A percentile compares a stretch with the other conserved stretches of the same genome.
phyloP scores from a whole-genome alignment of 2,329 filamentous ascomycete species.

The Chrysoporthe puriensis region DNA sequence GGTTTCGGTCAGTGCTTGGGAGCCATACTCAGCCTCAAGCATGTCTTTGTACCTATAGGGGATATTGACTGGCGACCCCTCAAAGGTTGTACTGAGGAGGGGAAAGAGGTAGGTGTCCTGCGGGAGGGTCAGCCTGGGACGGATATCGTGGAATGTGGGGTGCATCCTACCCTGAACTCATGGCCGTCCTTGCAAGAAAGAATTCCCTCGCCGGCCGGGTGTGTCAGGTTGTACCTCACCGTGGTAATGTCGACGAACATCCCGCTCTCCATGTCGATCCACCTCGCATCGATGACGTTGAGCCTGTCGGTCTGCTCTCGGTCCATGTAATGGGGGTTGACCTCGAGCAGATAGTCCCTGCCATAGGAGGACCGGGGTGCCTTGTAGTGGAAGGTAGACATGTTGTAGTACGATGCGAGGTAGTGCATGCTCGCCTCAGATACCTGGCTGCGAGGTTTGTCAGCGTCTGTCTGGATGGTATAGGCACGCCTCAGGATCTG shows the following conservation, averaged over 20 bases:
- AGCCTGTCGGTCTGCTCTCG: slow-evolving; percentile 43
- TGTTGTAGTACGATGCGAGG: slow-evolving; percentile 70
- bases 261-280: slow-evolving; percentile 52
- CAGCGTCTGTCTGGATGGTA: neutral
- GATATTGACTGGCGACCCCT: slow-evolving; percentile 68
- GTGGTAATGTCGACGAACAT: slow-evolving; percentile 57
- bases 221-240: slow-evolving; percentile 51
- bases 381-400: slow-evolving; percentile 50
- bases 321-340: slow-evolving; percentile 48
- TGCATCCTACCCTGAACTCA: slow-evolving; percentile 47
- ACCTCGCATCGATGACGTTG: slow-evolving; percentile 53
- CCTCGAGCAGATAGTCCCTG: slow-evolving; percentile 52
- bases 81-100: slow-evolving; percentile 69
- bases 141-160: neutral
- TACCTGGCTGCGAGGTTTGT: slow-evolving; percentile 53
- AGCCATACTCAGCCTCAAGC: slow-evolving; percentile 60
- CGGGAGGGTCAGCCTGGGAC: slow-evolving; percentile 16
- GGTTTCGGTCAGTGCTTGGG: slow-evolving; percentile 53
- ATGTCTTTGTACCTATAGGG: slow-evolving; percentile 65
- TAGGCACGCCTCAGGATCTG: neutral
- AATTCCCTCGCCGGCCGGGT: slow-evolving; percentile 48
- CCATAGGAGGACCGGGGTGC: slow-evolving; percentile 44
- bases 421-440: slow-evolving; percentile 66
- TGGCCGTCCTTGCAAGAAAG: slow-evolving; percentile 56
- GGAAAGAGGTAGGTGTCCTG: slow-evolving; percentile 67